These are phyloP conservation scores for Pleurotus salmoneostramineus DNA, from an alignment of 768 basidiomycete genomes.

Conservation along the genomic window DNA sequence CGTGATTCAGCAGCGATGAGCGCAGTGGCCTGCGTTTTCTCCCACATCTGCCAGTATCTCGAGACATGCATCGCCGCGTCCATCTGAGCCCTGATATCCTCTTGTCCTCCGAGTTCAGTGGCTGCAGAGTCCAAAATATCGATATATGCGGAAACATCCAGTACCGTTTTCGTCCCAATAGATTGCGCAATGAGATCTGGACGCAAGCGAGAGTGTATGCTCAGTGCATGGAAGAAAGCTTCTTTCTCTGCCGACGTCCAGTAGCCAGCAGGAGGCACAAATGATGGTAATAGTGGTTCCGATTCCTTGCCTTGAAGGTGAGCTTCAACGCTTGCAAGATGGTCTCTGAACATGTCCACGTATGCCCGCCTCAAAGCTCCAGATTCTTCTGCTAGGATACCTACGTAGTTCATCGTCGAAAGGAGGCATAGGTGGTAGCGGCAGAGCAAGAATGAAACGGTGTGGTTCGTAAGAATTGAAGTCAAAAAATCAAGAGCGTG, in stretches of 20 bases:
- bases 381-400: neutral
- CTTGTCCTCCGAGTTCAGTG: conserved; percentile 6
- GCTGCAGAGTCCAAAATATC: conserved; percentile 43
- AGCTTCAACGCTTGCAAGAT: conserved; percentile 28
- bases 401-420: conserved; percentile 5
- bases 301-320: conserved; percentile 32
- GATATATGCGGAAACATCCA: conserved; percentile 70
- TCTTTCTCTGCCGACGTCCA: conserved; percentile 75
- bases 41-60: conserved; percentile 42
- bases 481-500: neutral
- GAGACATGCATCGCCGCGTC: conserved; percentile 48
- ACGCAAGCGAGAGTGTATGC: conserved; percentile 62
- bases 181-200: conserved; percentile 74
- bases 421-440: conserved; percentile 1
- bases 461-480: conserved; percentile 9
- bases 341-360: conserved; percentile 24
- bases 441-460: conserved; percentile 14
- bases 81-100: conserved; percentile 14
- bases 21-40: conserved; percentile 37
- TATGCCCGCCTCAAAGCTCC: conserved; percentile 13
- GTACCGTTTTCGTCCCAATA: conserved; percentile 59
- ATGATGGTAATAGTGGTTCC: conserved; percentile 24
- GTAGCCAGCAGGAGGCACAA: conserved; percentile 32
- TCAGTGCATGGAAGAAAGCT: conserved; percentile 66
- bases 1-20: conserved; percentile 22